These are phyloP conservation scores for Dothideomycetes sp. DNA, from an alignment of 2,329 filamentous ascomycete species.

Conservation along the genomic window DNA sequence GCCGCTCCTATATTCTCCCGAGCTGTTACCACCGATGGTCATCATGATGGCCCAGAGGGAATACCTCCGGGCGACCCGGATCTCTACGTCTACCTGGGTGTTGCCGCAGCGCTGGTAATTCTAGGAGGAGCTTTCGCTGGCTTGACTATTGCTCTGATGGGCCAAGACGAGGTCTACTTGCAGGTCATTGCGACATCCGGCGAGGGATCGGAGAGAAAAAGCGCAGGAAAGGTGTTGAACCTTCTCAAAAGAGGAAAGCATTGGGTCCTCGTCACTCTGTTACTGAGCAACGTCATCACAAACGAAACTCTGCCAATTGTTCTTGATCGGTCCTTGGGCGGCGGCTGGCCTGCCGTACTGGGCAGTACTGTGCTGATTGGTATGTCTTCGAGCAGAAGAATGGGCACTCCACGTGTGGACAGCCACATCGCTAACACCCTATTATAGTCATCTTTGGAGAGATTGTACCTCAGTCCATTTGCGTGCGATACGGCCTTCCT, in stretches of 20 bases:
- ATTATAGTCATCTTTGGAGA: slow-evolving; percentile 97
- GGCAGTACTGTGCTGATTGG: slow-evolving; percentile 90
- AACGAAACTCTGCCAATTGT: slow-evolving; percentile 96
- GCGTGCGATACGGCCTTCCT: slow-evolving; percentile 87
- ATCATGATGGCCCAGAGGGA: slow-evolving; percentile 9
- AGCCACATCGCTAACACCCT: slow-evolving; percentile 12
- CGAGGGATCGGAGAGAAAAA: slow-evolving; percentile 72
- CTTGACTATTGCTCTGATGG: slow-evolving; percentile 77
- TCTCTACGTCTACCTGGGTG: slow-evolving; percentile 69
- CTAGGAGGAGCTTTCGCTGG: slow-evolving; percentile 90
- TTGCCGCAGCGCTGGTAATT: slow-evolving; percentile 72
- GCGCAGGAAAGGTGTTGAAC: slow-evolving; percentile 69
- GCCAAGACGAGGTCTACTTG: slow-evolving; percentile 87
- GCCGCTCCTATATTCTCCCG: slow-evolving; percentile 10
- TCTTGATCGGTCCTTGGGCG: slow-evolving; percentile 83
- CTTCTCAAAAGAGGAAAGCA: slow-evolving; percentile 85
- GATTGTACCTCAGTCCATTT: slow-evolving; percentile 89
- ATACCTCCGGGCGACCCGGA: slow-evolving; percentile 39
- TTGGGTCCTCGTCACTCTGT: slow-evolving; percentile 90
- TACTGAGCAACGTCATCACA: slow-evolving; percentile 93
- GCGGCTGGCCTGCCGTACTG: slow-evolving; percentile 86
- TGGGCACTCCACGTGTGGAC: too few relatives aligned
- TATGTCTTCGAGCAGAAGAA: slow-evolving; percentile 32
- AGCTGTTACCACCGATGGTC: slow-evolving; percentile 8
- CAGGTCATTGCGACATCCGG: slow-evolving; percentile 85